Conservation (phyloP, 768 basidiomycete species). For the Suillus variegatus region DNA sequence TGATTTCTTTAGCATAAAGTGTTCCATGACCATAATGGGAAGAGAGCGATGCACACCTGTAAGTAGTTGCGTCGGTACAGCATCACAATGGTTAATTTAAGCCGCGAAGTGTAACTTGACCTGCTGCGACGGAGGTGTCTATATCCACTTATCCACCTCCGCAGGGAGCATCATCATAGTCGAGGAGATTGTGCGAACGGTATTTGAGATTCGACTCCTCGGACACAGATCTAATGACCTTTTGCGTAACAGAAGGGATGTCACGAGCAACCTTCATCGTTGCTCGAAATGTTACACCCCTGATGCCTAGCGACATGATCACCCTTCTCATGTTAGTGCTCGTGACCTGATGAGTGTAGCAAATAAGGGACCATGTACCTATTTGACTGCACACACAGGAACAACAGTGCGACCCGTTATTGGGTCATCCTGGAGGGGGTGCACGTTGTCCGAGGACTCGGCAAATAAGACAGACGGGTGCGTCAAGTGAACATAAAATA, state of each 20-base stretch:
- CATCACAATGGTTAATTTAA: conserved; percentile 1
- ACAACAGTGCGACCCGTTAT: background rate
- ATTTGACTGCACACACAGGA: background rate
- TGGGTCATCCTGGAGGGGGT: background rate
- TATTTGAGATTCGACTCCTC: background rate
- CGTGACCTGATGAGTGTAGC: background rate
- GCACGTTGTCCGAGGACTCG: conserved; percentile 2
- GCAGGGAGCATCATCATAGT: background rate
- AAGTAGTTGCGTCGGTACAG: background rate
- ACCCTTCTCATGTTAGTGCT: background rate
- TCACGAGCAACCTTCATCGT: background rate
- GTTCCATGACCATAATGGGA: background rate
- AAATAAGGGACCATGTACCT: background rate
- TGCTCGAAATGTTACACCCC: background rate
- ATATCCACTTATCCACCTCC: background rate
- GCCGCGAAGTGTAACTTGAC: background rate
- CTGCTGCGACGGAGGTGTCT: conserved; percentile 1
- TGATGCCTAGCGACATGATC: background rate
- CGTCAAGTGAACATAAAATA: background rate
- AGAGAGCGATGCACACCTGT: background rate
- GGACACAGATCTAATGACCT: background rate
- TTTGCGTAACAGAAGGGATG: background rate
- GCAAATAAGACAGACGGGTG: background rate
- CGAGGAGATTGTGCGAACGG: background rate
- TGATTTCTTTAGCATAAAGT: background rate